These are phyloP conservation scores for Inga leiocalycina DNA, from an alignment of 306 rosid species.

Conservation along the genomic window DNA sequence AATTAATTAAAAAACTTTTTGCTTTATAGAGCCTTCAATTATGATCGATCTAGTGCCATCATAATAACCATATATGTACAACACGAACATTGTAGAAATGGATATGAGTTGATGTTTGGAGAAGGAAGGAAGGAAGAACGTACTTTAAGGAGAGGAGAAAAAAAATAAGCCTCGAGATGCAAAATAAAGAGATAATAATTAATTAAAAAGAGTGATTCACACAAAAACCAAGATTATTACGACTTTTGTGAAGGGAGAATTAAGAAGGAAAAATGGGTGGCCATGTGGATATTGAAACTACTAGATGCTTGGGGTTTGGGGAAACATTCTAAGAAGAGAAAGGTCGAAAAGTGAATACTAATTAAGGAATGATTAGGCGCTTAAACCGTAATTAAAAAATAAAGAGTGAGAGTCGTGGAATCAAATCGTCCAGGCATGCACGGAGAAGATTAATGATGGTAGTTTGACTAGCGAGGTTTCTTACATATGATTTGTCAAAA, in stretches of 20 bases:
- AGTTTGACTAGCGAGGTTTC: slow-evolving; percentile 53
- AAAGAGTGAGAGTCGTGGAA: slow-evolving; percentile 46
- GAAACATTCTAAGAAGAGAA: slow-evolving; percentile 35
- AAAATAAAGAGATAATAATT: background rate
- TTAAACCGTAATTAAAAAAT: slow-evolving; percentile 24
- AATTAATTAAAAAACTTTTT: background rate
- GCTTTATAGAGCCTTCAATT: background rate
- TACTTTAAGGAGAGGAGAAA: background rate
- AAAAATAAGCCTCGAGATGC: background rate
- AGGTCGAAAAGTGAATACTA: slow-evolving; percentile 34
- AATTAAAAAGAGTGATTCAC: background rate
- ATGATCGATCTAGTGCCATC: background rate
- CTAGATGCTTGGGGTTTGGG: slow-evolving; percentile 58
- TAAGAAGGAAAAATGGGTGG: slow-evolving; percentile 15
- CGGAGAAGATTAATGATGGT: slow-evolving; percentile 45
- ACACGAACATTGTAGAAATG: background rate
- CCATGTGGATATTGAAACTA: slow-evolving; percentile 70
- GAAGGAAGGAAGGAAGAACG: background rate
- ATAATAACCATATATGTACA: background rate
- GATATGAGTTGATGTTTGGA: background rate
- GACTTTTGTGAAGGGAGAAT: background rate
- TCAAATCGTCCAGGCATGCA: slow-evolving; percentile 49
- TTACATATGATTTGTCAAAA: slow-evolving; percentile 27
- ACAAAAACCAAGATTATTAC: background rate
- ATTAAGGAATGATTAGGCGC: slow-evolving; percentile 50